Evolutionary conservation across 768 basidiomycete genomes (phyloP).

Genomic region (Gymnopilus junonius): DNA sequence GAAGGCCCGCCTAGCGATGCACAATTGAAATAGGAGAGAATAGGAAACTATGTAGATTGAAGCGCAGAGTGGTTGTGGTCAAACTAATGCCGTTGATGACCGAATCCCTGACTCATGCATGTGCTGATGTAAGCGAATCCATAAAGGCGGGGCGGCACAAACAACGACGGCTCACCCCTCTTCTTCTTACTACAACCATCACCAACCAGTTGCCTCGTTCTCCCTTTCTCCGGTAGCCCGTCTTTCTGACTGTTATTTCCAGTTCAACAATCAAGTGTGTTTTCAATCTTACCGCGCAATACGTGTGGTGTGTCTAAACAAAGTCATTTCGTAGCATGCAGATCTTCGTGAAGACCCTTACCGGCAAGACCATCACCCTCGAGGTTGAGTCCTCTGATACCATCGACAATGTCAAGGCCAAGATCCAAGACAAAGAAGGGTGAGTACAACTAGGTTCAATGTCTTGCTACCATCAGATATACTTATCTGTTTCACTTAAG

Average conservation of each 20-base stretch:
- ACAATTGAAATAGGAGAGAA: background rate
- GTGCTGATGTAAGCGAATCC: constrained; percentile 18
- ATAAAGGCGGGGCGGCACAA: constrained; percentile 17
- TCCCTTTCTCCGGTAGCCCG: background rate
- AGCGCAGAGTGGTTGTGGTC: background rate
- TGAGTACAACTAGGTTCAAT: background rate
- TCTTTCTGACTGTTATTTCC: background rate
- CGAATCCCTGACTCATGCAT: constrained; percentile 3
- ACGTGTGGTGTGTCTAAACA: background rate
- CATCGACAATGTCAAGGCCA: constrained; percentile 30
- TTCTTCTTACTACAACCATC: constrained; percentile 20
- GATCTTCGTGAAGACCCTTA: constrained; percentile 47
- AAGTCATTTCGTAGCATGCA: constrained; percentile 29
- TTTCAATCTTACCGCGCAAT: constrained; percentile 8
- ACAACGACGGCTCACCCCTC: constrained; percentile 15
- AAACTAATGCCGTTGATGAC: background rate
- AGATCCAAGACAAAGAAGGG: constrained; percentile 47
- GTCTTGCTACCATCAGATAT: background rate
- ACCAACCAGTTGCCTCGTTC: constrained; percentile 14
- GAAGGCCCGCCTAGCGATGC: background rate
- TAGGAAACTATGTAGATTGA: too few species aligned
- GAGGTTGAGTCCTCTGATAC: constrained; percentile 29
- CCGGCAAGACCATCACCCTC: constrained; percentile 52
- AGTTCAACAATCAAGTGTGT: constrained; percentile 11
- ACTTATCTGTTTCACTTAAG: background rate